Base-by-base conservation (phyloP, 2,329 filamentous ascomycete genomes). In the Penicillium aurantiogriseum region DNA sequence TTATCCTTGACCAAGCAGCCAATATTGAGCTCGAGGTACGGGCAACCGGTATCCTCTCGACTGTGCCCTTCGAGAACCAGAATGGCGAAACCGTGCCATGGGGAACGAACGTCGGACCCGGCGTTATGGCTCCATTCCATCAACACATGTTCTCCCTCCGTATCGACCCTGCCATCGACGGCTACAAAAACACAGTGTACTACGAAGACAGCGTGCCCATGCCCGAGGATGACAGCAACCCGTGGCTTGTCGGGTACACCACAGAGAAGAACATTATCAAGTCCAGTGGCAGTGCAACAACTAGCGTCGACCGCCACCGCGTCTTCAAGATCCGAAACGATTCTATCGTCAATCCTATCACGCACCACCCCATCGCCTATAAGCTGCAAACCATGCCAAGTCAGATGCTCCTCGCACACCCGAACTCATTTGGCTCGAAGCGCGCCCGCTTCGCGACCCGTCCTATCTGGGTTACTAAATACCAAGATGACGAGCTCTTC, bases 101-200 rank as follows among this genome's bases (percentile, higher is more conserved):
- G 77, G 87, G 87, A 35, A 90, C 87, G 0, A 83, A 88, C 46
- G 86, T 90, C 2, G 85, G 87, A 53, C 87, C 87, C 0, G 86
- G 87, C 36, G 87, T 88, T 9, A 81, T 91, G 36, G 88, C 87
- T 0, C 79, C 80, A 0, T 85, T 88, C 72, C 89, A 92, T 68
- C 89, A 92, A 69, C 89, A 92, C 74, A 87, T 91, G 70, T 91
- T 92, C 76, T 86, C 83, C 5, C 79, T 88, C 15, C 83, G 85
- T 6, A 78, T 88, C 21, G 85, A 88, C 65, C 85, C 85, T 10
- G 83, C 82, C 60, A 71, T 86, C 33, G 84, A 84, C 54, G 85
- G 85, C 0, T 78, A 79, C 57, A 71, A 76, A 10, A 86, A 86
- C 67, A 76, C 80, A 1, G 71, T 87, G 5, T 74, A 82, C 9